Evolutionary conservation across 345 rosid genomes (phyloP).

Genomic region (Viola odorata): DNA sequence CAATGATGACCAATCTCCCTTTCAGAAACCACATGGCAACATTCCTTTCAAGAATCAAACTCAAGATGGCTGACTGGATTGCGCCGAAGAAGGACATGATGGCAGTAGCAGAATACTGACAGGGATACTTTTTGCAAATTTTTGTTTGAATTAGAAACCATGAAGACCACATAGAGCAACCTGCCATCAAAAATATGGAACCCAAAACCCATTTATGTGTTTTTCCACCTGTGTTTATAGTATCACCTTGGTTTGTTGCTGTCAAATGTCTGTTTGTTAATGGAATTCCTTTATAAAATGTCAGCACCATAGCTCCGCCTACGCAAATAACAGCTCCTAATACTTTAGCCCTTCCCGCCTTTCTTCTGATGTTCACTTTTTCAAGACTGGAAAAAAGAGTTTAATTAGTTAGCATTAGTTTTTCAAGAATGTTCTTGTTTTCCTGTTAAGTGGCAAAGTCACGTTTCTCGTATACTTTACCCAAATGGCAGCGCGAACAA

Average conservation of each 20-base stretch:
- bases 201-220: conserved; percentile 18
- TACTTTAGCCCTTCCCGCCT: conserved; percentile 22
- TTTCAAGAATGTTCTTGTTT: neutral
- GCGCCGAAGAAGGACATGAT: conserved; percentile 19
- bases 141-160: conserved; percentile 27
- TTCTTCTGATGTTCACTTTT: conserved; percentile 14
- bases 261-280: conserved; percentile 2
- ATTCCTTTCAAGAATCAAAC: conserved; percentile 9
- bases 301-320: conserved; percentile 17
- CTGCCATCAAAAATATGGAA: conserved; percentile 19
- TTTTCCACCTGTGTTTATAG: neutral
- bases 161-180: conserved; percentile 18
- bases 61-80: conserved; percentile 13
- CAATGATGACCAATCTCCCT: conserved; percentile 14
- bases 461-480: conserved; percentile 2
- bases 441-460: neutral
- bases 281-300: conserved; percentile 21
- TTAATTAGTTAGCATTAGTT: no score
- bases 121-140: conserved; percentile 17
- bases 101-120: conserved; percentile 21
- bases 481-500: conserved; percentile 17
- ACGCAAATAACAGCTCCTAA: conserved; percentile 22
- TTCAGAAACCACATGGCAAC: conserved; percentile 18
- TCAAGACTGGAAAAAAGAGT: conserved; percentile 12
- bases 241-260: neutral